Evolutionary conservation across 179 eudicot species (phyloP).

Genomic region (Spergularia azorica): DNA sequence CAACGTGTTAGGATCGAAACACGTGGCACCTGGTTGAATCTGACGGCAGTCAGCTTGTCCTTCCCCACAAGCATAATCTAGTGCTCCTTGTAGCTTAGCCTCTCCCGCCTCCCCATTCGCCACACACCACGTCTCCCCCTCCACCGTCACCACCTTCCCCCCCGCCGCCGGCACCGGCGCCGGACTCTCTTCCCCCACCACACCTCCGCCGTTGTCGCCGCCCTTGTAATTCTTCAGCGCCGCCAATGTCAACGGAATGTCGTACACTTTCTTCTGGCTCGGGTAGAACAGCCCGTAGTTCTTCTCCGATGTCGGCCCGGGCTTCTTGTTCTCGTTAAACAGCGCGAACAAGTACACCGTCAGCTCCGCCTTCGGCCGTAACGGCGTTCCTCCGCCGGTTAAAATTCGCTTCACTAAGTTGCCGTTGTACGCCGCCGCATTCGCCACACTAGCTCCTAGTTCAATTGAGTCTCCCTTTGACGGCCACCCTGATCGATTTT

Average conservation of each 20-base stretch:
- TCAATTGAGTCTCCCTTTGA: constrained; percentile 75
- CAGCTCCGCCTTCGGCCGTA: constrained; percentile 62
- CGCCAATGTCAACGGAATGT: constrained; percentile 57
- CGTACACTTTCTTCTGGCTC: constrained; percentile 55
- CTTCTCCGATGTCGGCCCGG: constrained; percentile 71
- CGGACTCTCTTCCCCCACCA: constrained; percentile 5
- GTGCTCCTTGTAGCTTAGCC: constrained; percentile 59
- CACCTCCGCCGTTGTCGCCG: not conserved
- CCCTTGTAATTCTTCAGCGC: constrained; percentile 39
- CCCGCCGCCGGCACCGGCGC: not conserved
- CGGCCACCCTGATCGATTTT: constrained; percentile 65
- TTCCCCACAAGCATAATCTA: constrained; percentile 84
- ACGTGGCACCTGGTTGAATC: constrained; percentile 71
- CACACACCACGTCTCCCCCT: constrained; percentile 75
- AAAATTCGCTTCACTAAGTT: constrained; percentile 56
- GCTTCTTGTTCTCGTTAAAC: constrained; percentile 79
- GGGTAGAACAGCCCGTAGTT: constrained; percentile 90
- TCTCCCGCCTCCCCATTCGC: constrained; percentile 55
- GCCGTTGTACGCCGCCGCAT: constrained; percentile 82
- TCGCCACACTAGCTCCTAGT: constrained; percentile 59
- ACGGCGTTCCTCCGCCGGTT: constrained; percentile 81
- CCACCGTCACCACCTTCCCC: constrained; percentile 26
- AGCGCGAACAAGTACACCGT: constrained; percentile 75
- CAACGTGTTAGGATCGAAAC: constrained; percentile 77
- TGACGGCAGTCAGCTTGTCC: constrained; percentile 78